A percentile compares a stretch with the other conserved stretches of the same genome.
phyloP scores from a whole-genome alignment of 1,139 yeast species.

The Protomyces inouyei region DNA sequence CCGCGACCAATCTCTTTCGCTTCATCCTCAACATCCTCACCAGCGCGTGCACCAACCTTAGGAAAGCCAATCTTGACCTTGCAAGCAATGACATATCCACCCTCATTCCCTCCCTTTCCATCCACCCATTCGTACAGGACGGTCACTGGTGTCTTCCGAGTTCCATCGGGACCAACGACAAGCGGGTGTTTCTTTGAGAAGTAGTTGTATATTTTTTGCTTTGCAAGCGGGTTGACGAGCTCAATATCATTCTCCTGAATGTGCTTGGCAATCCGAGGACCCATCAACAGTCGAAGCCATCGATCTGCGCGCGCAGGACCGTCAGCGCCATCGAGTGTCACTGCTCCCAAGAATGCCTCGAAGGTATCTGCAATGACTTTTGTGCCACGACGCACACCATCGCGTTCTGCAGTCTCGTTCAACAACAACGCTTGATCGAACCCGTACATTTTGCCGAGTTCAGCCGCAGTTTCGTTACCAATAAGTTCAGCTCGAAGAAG shows the following conservation, averaged over 20 bases:
- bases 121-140: constrained; percentile 51
- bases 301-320: constrained; percentile 41
- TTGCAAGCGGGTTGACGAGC: constrained; percentile 57
- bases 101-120: constrained; percentile 52
- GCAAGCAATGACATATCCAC: constrained; percentile 59
- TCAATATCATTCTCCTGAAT: constrained; percentile 36
- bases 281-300: constrained; percentile 59
- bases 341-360: constrained; percentile 88
- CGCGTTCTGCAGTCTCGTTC: constrained; percentile 42
- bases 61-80: constrained; percentile 41
- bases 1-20: constrained; percentile 55
- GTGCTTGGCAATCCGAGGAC: constrained; percentile 48
- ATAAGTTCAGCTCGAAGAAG: constrained; percentile 65
- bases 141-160: neutral
- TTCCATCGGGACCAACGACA: constrained; percentile 44
- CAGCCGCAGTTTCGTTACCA: constrained; percentile 65
- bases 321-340: constrained; percentile 54
- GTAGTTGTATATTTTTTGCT: constrained; percentile 67
- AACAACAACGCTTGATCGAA: constrained; percentile 58
- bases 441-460: constrained; percentile 67
- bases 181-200: constrained; percentile 65
- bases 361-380: constrained; percentile 72
- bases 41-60: neutral
- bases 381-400: constrained; percentile 33
- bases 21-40: constrained; percentile 35